These are phyloP conservation scores for Alternaria burnsii DNA, from an alignment of 2,329 filamentous ascomycete genomes.

Conservation along the genomic window DNA sequence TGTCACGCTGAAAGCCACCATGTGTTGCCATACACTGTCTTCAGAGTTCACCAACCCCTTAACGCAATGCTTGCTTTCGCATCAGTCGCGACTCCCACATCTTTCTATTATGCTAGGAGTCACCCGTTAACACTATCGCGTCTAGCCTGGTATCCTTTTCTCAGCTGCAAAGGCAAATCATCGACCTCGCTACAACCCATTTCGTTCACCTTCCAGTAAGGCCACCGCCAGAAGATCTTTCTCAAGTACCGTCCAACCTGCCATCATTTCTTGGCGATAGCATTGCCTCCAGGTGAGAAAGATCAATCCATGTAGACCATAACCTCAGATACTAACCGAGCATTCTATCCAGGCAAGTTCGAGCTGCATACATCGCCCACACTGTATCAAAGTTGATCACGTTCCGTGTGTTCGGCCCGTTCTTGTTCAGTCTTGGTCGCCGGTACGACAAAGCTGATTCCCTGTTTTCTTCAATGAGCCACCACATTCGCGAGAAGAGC, in stretches of 20 bases:
- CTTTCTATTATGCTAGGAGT: not conserved
- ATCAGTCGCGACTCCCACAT: not conserved
- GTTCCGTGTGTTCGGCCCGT: conserved; percentile 65
- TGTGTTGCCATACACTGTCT: conserved; percentile 18
- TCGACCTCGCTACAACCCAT: conserved; percentile 61
- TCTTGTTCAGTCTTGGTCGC: conserved; percentile 64
- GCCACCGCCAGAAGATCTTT: conserved; percentile 60
- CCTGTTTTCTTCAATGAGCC: conserved; percentile 63
- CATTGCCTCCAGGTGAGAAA: conserved; percentile 54
- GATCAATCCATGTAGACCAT: not conserved
- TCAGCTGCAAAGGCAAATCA: conserved; percentile 61
- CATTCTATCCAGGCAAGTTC: conserved; percentile 53
- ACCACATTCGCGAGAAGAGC: conserved; percentile 65
- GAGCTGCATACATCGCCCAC: conserved; percentile 63
- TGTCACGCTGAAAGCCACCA: conserved; percentile 16
- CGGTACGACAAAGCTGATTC: conserved; percentile 65
- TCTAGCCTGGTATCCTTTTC: conserved; percentile 61
- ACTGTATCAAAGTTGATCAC: conserved; percentile 65
- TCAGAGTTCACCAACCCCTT: conserved; percentile 16
- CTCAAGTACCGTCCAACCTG: conserved; percentile 61
- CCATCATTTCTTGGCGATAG: conserved; percentile 65
- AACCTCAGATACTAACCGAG: conserved; percentile 5
- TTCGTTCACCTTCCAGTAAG: conserved; percentile 62
- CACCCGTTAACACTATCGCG: conserved; percentile 10
- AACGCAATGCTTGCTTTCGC: conserved; percentile 11